Evolutionary conservation across 345 rosid species (phyloP).

Genomic region (Turnera subulata): DNA sequence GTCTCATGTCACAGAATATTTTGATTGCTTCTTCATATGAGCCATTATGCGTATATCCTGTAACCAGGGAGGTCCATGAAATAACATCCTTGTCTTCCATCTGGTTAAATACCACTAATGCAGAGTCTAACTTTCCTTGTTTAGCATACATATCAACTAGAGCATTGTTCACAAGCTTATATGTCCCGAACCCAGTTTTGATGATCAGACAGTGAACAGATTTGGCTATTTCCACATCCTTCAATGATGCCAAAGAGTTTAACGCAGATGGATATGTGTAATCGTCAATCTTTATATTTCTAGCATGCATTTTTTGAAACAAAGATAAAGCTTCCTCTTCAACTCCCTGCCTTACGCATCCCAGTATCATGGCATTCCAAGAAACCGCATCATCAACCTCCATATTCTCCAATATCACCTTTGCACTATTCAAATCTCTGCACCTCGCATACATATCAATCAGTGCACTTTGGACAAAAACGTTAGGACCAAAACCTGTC

Average conservation of each 20-base stretch:
- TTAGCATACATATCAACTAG: conserved; percentile 90
- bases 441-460: conserved; percentile 87
- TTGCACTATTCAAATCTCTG: conserved; percentile 55
- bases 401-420: conserved; percentile 40
- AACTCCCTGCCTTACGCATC: conserved; percentile 63
- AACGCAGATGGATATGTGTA: conserved; percentile 67
- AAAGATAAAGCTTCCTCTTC: conserved; percentile 54
- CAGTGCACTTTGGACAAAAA: conserved; percentile 71
- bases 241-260: conserved; percentile 56
- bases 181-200: conserved; percentile 64
- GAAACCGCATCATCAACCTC: conserved; percentile 61
- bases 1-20: conserved; percentile 60
- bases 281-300: conserved; percentile 53
- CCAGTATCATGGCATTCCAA: conserved; percentile 83
- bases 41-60: conserved; percentile 64
- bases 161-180: conserved; percentile 68
- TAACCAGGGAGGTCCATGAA: conserved; percentile 90
- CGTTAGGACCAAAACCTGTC: conserved; percentile 60
- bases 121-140: conserved; percentile 49
- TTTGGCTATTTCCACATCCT: conserved; percentile 37
- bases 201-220: conserved; percentile 67
- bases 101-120: conserved; percentile 50
- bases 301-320: conserved; percentile 58
- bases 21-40: conserved; percentile 58
- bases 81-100: conserved; percentile 70